Base-by-base conservation (phyloP, 495 filamentous ascomycete species). In the Penicillium arizonense region DNA sequence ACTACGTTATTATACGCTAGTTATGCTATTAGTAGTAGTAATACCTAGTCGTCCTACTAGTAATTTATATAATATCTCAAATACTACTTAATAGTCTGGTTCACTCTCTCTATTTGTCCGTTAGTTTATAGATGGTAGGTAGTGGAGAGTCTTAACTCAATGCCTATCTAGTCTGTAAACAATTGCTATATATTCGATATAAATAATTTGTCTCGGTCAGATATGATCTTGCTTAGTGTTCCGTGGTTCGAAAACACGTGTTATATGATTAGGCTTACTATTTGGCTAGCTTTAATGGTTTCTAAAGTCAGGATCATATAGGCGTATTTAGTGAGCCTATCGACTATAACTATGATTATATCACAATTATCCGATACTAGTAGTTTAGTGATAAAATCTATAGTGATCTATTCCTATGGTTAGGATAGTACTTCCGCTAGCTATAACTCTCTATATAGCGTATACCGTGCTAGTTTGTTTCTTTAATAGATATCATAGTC, bases 371-470 rank as follows among this genome's bases (percentile, higher is more conserved):
- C 40, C 41, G 18, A 53, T 5, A 34, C 10, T 16, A 41, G 52
- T 40, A 50, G 20, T 30, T 57, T 50, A 1, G 52, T 51, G 13
- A 63, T 59, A 33, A 68, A 63, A 24, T 68, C 45, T 10, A 63
- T 53, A 1, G 50, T 63, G 14, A 66, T 59, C n/a, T 14, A 52
- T 28, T 53, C 21, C 52, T 37, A 66, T n/a, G 33, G 47, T 3
- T 36, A 0, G 20, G 18, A 52, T 13, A 52, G 50, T 44, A 37
- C 3, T 36, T 47, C 37, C 8, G 46, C 18, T 0, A 54, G 40
- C 30, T 61, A 36, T 16, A 66, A 47, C 13, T 64, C 44, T 8
- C 43, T 14, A 36, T 57, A 57, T 0, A n/a, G 36, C 30, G 24
- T 9, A 10, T 57, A 12, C 47, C 28, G 28, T n/a, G 8, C 24